Evolutionary conservation across 2,329 filamentous ascomycete genomes (phyloP).

Genomic region (Claviceps purpurea): DNA sequence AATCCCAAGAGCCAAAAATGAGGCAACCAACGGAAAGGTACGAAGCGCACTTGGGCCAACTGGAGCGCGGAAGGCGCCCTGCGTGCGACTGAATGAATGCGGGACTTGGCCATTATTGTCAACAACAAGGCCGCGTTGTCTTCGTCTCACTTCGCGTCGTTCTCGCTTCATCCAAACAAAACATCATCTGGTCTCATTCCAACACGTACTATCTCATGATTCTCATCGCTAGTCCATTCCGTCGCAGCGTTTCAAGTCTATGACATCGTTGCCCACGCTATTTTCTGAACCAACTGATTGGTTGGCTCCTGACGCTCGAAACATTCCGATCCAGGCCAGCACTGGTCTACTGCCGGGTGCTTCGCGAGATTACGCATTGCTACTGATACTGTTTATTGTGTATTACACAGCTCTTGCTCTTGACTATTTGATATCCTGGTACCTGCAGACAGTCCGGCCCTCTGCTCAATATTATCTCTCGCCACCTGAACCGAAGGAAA

Average conservation of each 20-base stretch:
- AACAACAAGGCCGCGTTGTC: not conserved
- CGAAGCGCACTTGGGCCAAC: too few species aligned
- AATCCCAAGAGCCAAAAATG: not conserved
- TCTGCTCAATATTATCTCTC: too few species aligned
- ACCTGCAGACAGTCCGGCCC: not conserved
- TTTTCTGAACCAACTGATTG: not conserved
- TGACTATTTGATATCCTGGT: not conserved
- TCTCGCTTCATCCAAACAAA: not conserved
- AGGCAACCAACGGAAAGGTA: too few species aligned
- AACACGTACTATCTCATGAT: not conserved
- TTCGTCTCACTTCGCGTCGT: not conserved
- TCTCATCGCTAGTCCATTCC: not conserved
- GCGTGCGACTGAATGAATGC: not conserved
- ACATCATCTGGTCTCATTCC: not conserved
- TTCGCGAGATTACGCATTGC: slow-evolving; percentile 5
- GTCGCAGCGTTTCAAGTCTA: not conserved
- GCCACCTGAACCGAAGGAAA: too few species aligned
- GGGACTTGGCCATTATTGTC: too few species aligned
- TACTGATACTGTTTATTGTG: slow-evolving; percentile 1
- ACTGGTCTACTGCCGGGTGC: not conserved
- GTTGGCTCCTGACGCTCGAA: not conserved
- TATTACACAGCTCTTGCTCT: not conserved
- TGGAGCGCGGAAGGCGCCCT: not conserved
- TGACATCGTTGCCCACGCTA: not conserved
- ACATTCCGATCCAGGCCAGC: not conserved